phyloP scores from a whole-genome alignment of 345 rosid species.

The Eucalyptus pumila region DNA sequence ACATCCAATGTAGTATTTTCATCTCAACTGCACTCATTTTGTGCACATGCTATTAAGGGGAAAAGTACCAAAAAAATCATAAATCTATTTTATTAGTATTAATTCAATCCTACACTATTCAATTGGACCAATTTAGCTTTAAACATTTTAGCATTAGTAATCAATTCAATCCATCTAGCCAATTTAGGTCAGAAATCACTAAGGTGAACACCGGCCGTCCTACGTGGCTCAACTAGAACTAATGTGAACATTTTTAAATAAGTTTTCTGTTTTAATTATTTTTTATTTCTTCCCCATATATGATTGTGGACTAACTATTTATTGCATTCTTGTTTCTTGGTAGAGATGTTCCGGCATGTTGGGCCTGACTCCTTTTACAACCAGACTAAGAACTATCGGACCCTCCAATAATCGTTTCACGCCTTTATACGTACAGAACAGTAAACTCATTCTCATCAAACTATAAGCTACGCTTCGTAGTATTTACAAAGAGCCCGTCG shows the following conservation, averaged over 20 bases:
- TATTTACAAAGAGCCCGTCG: neutral
- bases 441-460: neutral
- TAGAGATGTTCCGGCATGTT: neutral
- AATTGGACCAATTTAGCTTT: too few relatives aligned
- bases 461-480: neutral
- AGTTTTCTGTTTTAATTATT: too few relatives aligned
- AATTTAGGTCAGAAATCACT: too few relatives aligned
- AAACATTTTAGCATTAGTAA: fast-evolving
- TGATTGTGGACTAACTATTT: neutral
- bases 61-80: too few relatives aligned
- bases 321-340: neutral
- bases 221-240: fast-evolving
- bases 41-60: too few relatives aligned
- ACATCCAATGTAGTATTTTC: neutral
- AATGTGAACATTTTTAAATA: neutral
- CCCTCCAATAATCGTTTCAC: neutral
- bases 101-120: fast-evolving
- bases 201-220: fast-evolving
- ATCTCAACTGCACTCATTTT: neutral
- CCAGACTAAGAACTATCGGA: neutral
- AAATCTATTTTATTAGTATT: fast-evolving
- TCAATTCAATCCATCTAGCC: fast-evolving
- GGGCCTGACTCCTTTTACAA: neutral
- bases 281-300: too few relatives aligned
- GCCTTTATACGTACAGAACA: neutral